Evolutionary conservation across 2,329 filamentous ascomycete species (phyloP), one percentile per base, ranked within the genome.

Genomic region (Fusarium aywerte): DNA sequence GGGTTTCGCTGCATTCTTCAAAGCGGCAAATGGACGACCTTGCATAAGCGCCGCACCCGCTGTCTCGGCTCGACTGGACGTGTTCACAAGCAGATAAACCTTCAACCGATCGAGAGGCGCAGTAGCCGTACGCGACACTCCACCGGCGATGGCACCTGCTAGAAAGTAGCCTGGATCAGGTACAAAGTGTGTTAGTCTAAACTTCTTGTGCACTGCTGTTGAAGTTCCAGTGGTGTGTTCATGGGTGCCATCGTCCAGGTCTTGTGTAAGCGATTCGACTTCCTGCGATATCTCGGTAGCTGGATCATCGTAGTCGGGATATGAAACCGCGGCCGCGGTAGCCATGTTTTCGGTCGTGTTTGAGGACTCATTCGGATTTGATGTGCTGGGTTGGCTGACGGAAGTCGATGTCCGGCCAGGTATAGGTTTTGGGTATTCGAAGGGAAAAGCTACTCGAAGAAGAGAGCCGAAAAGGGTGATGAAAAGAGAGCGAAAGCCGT

Each of bases 151-250:
- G 79, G 93, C 96, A 84, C 96, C 96, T 78, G 96, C 96, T 82
- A 97, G 81, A 81, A 98, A 99, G 82, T 98, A 99, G 86, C 96
- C 96, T 97, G 91, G 86, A 88, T 93, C 87, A 79, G 92, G 92
- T 79, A 93, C 84, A 84, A 90, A 85, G 78, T 84, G 82, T 78
- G 87, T 89, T 83, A 90, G 87, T 83, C 78, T 82, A 77, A 77
- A 78, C 78, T 83, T 83, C 79, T 76, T 80, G 68, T 74, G 75
- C 50, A 69, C 68, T 70, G 70, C 73, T 70, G 70, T 75, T 71
- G 70, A 75, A 64, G 73, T 70, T 74, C 74, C 74, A 76, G 76
- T 75, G 72, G 68, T 70, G 48, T 72, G 70, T 73, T 67, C 70
- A 71, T 72, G 72, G 74, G 75, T 78, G 77, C 77, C 76, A 78